Evolutionary conservation across 1,284 basidiomycete species (phyloP).

Genomic region (Puccinia hordei): DNA sequence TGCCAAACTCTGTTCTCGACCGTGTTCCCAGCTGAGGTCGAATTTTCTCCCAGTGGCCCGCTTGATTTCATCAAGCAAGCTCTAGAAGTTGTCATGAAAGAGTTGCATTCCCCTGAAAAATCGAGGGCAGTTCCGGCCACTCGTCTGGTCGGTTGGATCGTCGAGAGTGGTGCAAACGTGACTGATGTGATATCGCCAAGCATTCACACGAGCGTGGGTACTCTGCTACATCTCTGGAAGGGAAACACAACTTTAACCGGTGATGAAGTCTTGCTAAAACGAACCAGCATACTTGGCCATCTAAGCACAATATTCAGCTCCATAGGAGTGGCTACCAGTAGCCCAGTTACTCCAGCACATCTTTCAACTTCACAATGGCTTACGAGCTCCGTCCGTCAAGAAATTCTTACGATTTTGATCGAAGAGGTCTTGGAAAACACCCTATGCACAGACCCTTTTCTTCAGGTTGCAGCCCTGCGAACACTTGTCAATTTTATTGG

Average conservation of each 20-base stretch:
- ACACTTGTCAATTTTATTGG: constrained; percentile 22
- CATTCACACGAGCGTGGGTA: constrained; percentile 6
- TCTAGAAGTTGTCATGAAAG: constrained; percentile 75
- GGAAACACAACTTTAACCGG: background rate
- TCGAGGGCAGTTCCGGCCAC: constrained; percentile 80
- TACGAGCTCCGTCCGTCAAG: constrained; percentile 14
- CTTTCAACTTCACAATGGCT: constrained; percentile 8
- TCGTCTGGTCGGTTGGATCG: constrained; percentile 66
- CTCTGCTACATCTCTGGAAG: constrained; percentile 41
- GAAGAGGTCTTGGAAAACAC: constrained; percentile 20
- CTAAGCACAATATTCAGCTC: constrained; percentile 35
- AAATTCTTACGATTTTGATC: constrained; percentile 32
- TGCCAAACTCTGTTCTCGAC: constrained; percentile 72
- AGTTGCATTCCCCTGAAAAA: constrained; percentile 85
- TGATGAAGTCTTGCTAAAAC: constrained; percentile 10
- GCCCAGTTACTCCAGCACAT: background rate
- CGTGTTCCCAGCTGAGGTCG: constrained; percentile 64
- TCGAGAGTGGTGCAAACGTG: constrained; percentile 33
- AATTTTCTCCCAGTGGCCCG: constrained; percentile 57
- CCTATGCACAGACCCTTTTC: background rate
- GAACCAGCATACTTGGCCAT: constrained; percentile 38
- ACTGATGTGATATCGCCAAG: constrained; percentile 37
- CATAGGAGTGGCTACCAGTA: background rate
- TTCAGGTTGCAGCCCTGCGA: constrained; percentile 28
- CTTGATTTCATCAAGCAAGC: constrained; percentile 69